Percentiles rank a stretch among this genome's conserved stretches.
Conservation (phyloP, 345 rosid species). For the Hypericum androsaemum region DNA sequence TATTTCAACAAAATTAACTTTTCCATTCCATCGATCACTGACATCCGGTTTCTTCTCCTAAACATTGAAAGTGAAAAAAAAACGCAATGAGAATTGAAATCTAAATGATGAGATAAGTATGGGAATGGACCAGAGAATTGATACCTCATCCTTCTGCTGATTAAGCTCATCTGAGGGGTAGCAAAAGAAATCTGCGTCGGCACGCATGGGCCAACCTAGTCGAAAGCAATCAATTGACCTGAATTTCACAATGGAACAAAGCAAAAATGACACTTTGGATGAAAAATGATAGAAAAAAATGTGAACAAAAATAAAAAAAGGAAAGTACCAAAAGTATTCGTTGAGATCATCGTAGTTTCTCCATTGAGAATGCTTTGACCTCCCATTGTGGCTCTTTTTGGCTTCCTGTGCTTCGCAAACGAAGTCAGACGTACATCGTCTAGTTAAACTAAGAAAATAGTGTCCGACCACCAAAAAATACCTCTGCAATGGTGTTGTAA, state of each 20-base stretch:
- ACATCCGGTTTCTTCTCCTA: slow-evolving; percentile 28
- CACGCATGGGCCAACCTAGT: slow-evolving; percentile 9
- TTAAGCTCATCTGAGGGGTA: neutral
- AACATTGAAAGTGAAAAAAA: slow-evolving; percentile 5
- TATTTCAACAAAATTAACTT: slow-evolving; percentile 53
- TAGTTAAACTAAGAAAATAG: neutral
- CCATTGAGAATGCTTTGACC: slow-evolving; percentile 2
- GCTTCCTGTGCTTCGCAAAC: neutral
- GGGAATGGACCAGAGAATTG: too few relatives aligned
- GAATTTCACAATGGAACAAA: neutral
- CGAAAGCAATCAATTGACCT: slow-evolving; percentile 9
- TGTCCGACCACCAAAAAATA: neutral
- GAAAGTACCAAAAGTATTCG: slow-evolving; percentile 7
- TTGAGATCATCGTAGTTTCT: neutral
- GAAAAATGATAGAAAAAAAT: neutral
- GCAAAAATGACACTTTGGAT: neutral
- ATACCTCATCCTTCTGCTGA: too few relatives aligned
- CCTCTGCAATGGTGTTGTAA: neutral
- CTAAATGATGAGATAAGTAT: too few relatives aligned
- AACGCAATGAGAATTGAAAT: neutral
- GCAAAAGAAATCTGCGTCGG: slow-evolving; percentile 5
- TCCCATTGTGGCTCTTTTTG: neutral
- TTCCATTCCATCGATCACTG: slow-evolving; percentile 38
- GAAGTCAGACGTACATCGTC: neutral
- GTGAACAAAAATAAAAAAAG: slow-evolving; percentile 1